Evolutionary conservation across 192 early-diverging fungal species (phyloP).

Genomic region (Backusella mclennaniae): DNA sequence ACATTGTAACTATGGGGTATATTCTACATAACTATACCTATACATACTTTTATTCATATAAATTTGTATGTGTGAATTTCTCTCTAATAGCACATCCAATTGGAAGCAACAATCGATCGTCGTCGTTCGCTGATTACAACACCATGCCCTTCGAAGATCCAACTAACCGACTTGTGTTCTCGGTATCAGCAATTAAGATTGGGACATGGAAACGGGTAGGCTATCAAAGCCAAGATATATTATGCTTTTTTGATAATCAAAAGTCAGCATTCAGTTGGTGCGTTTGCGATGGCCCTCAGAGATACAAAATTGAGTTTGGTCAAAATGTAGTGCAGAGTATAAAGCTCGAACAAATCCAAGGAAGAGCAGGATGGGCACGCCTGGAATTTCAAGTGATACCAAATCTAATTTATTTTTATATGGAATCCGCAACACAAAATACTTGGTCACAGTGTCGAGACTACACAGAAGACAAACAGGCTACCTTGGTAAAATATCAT

Average conservation of each 20-base stretch:
- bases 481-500: slow-evolving; percentile 44
- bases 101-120: neutral
- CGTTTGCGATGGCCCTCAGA: slow-evolving; percentile 53
- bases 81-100: neutral
- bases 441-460: slow-evolving; percentile 61
- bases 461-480: slow-evolving; percentile 63
- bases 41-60: neutral
- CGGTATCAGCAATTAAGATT: slow-evolving; percentile 56
- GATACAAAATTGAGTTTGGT: slow-evolving; percentile 39
- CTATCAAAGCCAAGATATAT: slow-evolving; percentile 44
- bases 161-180: slow-evolving; percentile 8
- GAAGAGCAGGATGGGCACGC: slow-evolving; percentile 39
- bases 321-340: slow-evolving; percentile 52
- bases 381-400: slow-evolving; percentile 16
- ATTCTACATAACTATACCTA: neutral
- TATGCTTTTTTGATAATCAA: slow-evolving; percentile 51
- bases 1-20: neutral
- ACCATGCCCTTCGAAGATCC: neutral
- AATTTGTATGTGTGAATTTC: neutral
- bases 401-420: slow-evolving; percentile 48
- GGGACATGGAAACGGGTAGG: slow-evolving; percentile 66
- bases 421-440: slow-evolving; percentile 25
- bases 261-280: slow-evolving; percentile 54
- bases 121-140: neutral
- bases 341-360: slow-evolving; percentile 36